Percentiles rank a stretch among this genome's conserved stretches.
Evolutionary conservation across 1,139 yeast species (phyloP).

Genomic region (Martiniozyma asiatica): DNA sequence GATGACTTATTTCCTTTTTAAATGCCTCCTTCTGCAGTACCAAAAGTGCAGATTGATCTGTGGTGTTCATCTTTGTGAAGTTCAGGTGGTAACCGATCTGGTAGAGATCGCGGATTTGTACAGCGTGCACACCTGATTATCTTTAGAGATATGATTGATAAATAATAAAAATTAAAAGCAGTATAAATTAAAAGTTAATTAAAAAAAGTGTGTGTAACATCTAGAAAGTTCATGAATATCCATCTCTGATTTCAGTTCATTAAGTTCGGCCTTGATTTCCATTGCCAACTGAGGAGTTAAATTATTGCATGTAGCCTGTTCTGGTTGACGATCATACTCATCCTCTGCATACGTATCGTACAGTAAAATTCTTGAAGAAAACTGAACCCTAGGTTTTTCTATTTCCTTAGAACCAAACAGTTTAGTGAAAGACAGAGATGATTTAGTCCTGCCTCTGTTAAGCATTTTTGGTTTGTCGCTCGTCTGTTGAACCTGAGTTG

Average conservation of each 20-base stretch:
- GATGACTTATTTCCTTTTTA: slow-evolving; percentile 13
- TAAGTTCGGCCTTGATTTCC: slow-evolving; percentile 77
- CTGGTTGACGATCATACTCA: slow-evolving; percentile 91
- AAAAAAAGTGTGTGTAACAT: slow-evolving; percentile 77
- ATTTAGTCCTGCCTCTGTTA: slow-evolving; percentile 10
- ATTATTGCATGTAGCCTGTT: slow-evolving; percentile 84
- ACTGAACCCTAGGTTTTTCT: slow-evolving; percentile 37
- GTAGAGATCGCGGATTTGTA: too few relatives aligned
- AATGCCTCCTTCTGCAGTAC: slow-evolving; percentile 15
- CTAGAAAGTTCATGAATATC: slow-evolving; percentile 65
- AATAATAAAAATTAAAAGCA: background rate
- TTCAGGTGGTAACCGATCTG: too few relatives aligned
- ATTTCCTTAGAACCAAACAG: slow-evolving; percentile 13
- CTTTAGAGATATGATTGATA: background rate
- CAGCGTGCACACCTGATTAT: background rate
- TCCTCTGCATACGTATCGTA: slow-evolving; percentile 78
- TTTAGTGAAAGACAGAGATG: slow-evolving; percentile 15
- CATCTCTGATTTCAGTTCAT: slow-evolving; percentile 66
- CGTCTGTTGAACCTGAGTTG: slow-evolving; percentile 1
- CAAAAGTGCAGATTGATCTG: slow-evolving; percentile 2
- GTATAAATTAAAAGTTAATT: slow-evolving; percentile 9
- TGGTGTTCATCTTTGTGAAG: too few relatives aligned
- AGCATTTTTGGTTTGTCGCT: slow-evolving; percentile 12
- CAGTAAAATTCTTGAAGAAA: slow-evolving; percentile 72
- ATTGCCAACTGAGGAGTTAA: slow-evolving; percentile 83